Evolutionary conservation across 1,284 basidiomycete genomes (phyloP).

Genomic region (Moesziomyces antarcticus): DNA sequence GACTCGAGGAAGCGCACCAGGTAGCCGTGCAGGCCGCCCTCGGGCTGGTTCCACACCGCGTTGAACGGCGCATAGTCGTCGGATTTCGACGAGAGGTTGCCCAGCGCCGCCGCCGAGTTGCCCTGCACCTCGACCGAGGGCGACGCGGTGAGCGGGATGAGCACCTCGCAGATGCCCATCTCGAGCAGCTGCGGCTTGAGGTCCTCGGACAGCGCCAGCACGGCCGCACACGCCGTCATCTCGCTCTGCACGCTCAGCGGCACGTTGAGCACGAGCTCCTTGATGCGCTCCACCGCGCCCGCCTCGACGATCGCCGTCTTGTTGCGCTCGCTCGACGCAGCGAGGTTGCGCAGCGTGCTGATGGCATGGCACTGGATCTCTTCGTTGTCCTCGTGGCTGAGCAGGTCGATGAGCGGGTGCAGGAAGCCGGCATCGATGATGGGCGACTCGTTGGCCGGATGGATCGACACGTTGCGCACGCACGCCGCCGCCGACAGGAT

Average conservation of each 20-base stretch:
- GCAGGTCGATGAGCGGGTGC: conserved; percentile 91
- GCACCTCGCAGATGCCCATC: conserved; percentile 97
- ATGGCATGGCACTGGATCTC: conserved; percentile 99
- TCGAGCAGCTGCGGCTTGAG: conserved; percentile 76
- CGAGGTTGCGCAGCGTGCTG: conserved; percentile 94
- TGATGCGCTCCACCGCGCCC: conserved; percentile 97
- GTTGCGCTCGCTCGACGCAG: conserved; percentile 97
- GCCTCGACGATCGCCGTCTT: conserved; percentile 98
- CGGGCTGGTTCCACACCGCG: conserved; percentile 96
- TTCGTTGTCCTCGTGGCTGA: conserved; percentile 98
- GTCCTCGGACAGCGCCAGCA: conserved; percentile 65
- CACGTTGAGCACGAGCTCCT: conserved; percentile 93
- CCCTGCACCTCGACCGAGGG: conserved; percentile 98
- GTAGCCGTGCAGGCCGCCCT: conserved; percentile 95
- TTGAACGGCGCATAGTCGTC: conserved; percentile 99
- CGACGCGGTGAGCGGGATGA: conserved; percentile 96
- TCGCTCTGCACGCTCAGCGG: conserved; percentile 98
- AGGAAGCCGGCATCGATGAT: conserved; percentile 99
- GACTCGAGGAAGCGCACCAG: conserved; percentile 93
- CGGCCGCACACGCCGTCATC: conserved; percentile 98
- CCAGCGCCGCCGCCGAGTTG: conserved; percentile 96
- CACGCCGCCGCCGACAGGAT: conserved; percentile 98
- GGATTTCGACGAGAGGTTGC: conserved; percentile 90
- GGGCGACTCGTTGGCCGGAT: conserved; percentile 97
- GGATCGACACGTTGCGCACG: conserved; percentile 98